Evolutionary conservation across 2,329 filamentous ascomycete genomes (phyloP).

Genomic region (Epichloe coenophiala): DNA sequence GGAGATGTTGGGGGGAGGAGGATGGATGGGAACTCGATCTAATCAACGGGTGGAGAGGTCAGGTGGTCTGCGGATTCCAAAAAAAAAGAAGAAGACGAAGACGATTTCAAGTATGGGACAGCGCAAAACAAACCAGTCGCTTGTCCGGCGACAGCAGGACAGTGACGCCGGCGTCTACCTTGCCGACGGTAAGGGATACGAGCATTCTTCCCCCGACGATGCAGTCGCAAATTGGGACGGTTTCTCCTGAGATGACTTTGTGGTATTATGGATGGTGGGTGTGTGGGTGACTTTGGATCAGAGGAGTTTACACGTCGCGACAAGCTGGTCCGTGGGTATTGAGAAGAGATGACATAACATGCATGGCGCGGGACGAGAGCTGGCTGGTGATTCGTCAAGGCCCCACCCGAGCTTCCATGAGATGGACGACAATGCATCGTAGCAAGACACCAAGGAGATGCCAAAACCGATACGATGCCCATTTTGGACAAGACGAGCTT

Average conservation of each 20-base stretch:
- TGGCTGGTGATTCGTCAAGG: background rate
- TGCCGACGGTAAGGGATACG: slow-evolving; percentile 94
- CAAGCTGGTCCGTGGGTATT: too few species aligned
- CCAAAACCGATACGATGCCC: too few species aligned
- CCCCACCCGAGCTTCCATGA: background rate
- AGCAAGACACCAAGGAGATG: too few species aligned
- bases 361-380: background rate
- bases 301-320: too few species aligned
- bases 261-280: background rate
- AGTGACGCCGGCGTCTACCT: slow-evolving; percentile 96
- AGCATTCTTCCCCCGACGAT: slow-evolving; percentile 50
- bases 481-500: too few species aligned
- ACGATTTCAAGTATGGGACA: background rate
- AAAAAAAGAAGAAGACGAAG: background rate
- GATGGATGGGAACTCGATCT: slow-evolving; percentile 99
- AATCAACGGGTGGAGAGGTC: slow-evolving; percentile 3
- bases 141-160: slow-evolving; percentile 95
- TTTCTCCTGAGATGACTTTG: background rate
- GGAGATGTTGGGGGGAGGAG: slow-evolving; percentile 90
- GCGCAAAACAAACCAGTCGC: slow-evolving; percentile 51
- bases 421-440: too few species aligned
- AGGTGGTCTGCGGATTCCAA: background rate
- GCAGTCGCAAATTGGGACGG: background rate
- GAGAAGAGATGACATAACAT: too few species aligned
- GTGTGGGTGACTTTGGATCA: background rate